Evolutionary conservation across 2,329 filamentous ascomycete species (phyloP), one percentile per base, ranked within the genome.

Genomic region (Cladophialophora carrionii): DNA sequence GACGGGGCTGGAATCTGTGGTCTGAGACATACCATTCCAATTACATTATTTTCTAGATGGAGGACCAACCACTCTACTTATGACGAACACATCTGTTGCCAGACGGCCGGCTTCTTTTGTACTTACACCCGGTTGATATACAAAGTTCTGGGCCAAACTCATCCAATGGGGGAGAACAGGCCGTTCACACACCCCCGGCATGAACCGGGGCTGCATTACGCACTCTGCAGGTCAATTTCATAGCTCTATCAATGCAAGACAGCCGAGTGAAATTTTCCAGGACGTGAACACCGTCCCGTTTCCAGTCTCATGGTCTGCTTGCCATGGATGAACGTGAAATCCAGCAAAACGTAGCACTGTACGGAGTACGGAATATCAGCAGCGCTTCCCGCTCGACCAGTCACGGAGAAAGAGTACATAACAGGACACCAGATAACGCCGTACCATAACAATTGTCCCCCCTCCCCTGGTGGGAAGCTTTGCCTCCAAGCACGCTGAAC

Each of bases 1-100:
- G 26, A 26, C 41, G 56, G 56, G 56, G 41, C 56, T 48, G 56
- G 56, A 58, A 58, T 58, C 43, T 49, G 56, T 29, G 56, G 46
- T 58, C 56, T 58, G 56, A 49, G 56, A 49, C 26, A 31, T 7
- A 43, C 37, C n/a, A 7, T 43, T 43, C 37, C 37, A 43, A 43
- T 43, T 43, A n/a, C 6, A 41, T 43, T 43, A 43, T 43, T n/a
- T n/a, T 43, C 37, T 43, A 20, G 37, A 17, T 43, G 37, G 37
- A 43, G 5, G 17, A 20, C 17, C 17, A 20, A n/a, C 37, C 37
- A n/a, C 37, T 43, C 2, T n/a, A n/a, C 17, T n/a, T n/a, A 43
- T 43, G 37, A n/a, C 37, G 37, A n/a, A 41, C 17, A 43, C 37
- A 5, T 43, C 37, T 43, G 37, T 6, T 17, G 14, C 37, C 37